These are phyloP conservation scores for Metschnikowia similis DNA, from an alignment of 805 yeast genomes.

Conservation along the genomic window DNA sequence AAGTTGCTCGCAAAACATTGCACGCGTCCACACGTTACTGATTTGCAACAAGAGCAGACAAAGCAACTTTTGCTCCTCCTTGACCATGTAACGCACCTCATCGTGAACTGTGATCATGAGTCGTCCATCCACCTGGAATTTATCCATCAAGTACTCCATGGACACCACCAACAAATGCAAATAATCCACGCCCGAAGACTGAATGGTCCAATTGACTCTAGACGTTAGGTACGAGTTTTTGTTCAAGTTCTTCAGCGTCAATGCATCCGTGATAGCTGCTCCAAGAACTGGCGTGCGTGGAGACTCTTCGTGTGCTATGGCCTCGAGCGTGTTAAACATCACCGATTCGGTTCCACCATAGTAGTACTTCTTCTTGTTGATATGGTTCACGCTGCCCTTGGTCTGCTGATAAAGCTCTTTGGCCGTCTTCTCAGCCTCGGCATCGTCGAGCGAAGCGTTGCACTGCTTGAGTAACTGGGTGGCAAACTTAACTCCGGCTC, in stretches of 20 bases:
- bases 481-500: conserved; percentile 94
- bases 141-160: conserved; percentile 75
- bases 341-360: conserved; percentile 93
- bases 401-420: conserved; percentile 69
- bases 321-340: conserved; percentile 82
- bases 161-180: conserved; percentile 78
- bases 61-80: conserved; percentile 67
- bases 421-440: conserved; percentile 64
- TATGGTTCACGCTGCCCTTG: conserved; percentile 53
- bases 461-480: conserved; percentile 77
- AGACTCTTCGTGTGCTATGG: conserved; percentile 72
- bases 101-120: conserved; percentile 89
- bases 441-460: conserved; percentile 64
- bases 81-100: conserved; percentile 78
- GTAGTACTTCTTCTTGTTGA: conserved; percentile 42
- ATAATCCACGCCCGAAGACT: conserved; percentile 96
- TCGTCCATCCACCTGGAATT: conserved; percentile 68
- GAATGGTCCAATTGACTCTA: conserved; percentile 95
- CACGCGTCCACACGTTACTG: conserved; percentile 92
- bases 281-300: conserved; percentile 92
- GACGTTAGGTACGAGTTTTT: conserved; percentile 76
- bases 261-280: conserved; percentile 87
- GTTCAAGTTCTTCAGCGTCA: conserved; percentile 59
- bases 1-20: conserved; percentile 88
- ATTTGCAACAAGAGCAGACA: conserved; percentile 84